A percentile compares a stretch with the other conserved stretches of the same genome.
These are phyloP conservation scores for Haematococcus lacustris DNA, from an alignment of 139 green algal species.

Conservation along the genomic window DNA sequence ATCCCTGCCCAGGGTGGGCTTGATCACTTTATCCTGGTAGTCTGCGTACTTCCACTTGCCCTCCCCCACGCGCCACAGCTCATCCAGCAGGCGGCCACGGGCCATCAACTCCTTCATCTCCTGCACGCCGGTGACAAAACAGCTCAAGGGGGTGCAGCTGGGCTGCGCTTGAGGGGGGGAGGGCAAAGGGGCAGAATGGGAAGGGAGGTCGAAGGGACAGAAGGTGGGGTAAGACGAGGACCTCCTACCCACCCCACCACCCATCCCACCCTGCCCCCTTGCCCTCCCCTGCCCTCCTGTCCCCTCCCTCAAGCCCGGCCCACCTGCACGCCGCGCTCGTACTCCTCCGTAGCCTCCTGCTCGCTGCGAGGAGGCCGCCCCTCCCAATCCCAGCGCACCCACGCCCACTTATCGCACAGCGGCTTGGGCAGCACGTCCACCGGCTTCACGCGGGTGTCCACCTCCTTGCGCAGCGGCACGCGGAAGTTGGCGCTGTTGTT, in stretches of 20 bases:
- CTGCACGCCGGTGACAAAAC: constrained; percentile 17
- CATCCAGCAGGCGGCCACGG: constrained; percentile 39
- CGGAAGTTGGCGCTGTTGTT: constrained; percentile 79
- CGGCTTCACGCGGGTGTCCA: background rate
- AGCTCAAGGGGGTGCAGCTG: background rate
- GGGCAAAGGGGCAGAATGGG: background rate
- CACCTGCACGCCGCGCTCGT: constrained; percentile 21
- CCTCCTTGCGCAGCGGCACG: constrained; percentile 40
- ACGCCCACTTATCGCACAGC: constrained; percentile 90
- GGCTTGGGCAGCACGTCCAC: constrained; percentile 70
- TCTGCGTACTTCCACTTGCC: constrained; percentile 54
- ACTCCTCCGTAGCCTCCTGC: constrained; percentile 17
- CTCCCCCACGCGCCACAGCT: constrained; percentile 62
- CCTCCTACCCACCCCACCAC: background rate
- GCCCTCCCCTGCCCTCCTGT: background rate
- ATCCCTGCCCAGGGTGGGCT: background rate
- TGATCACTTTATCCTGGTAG: constrained; percentile 20
- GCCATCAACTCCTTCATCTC: constrained; percentile 64
- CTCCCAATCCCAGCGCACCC: constrained; percentile 79
- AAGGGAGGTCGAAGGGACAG: background rate
- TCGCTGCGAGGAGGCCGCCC: constrained; percentile 33
- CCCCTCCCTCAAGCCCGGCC: background rate
- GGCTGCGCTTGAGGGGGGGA: background rate
- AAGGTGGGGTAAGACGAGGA: background rate
- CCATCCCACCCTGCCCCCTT: background rate